These are phyloP conservation scores for Solanum chmielewskii DNA, from an alignment of 257 asterid genomes.

Conservation along the genomic window DNA sequence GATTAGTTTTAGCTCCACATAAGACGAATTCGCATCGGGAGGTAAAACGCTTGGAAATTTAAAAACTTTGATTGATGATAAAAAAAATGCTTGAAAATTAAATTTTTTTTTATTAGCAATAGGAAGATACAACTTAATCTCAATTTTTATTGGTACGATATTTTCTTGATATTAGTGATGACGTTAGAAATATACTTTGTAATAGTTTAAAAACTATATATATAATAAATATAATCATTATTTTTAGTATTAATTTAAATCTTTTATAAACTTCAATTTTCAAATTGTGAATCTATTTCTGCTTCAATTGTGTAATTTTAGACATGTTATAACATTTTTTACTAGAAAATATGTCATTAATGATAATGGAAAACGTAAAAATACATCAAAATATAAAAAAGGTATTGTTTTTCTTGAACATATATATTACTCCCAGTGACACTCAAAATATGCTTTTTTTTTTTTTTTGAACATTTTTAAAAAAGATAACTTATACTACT, in stretches of 20 bases:
- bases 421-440: not conserved
- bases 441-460: not conserved
- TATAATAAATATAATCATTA: not conserved
- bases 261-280: not conserved
- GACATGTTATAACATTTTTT: not conserved
- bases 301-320: not conserved
- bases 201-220: not conserved
- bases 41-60: not conserved
- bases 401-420: not conserved
- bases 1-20: no score
- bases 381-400: not conserved
- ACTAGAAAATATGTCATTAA: not conserved
- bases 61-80: accelerated
- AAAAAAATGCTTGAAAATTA: no score
- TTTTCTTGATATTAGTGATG: not conserved
- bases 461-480: not conserved
- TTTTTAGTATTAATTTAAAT: not conserved
- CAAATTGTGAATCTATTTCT: not conserved
- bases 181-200: not conserved
- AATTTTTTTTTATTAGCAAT: accelerated
- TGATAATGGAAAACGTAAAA: not conserved
- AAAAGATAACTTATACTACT: not conserved
- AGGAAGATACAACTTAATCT: no score
- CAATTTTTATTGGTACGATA: not conserved
- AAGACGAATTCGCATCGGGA: not conserved